Base-by-base conservation (phyloP, 345 rosid genomes). In the Boechera retrofracta region DNA sequence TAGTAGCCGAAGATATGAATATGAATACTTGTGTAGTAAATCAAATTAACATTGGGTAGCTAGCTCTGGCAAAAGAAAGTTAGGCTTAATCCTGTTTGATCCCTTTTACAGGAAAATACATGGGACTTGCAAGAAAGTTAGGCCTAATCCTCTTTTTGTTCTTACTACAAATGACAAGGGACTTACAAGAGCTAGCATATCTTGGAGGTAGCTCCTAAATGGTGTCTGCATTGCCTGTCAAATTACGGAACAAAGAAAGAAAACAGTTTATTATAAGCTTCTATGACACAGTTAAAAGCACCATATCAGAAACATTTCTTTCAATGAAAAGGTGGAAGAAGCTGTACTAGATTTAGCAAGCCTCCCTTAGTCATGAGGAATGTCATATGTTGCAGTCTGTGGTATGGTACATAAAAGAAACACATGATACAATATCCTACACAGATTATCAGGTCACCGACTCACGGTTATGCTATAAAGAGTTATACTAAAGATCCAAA, bases 121-220 rank as follows among this genome's bases (percentile, higher is more conserved):
- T 21, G 24, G 24, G 24, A 21, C 24, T 21, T 21, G 1, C 93
- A 70, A 89, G 83, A 65, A 45, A 45, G 51, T 45, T 24, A 53
- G 15, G 57, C 57, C 11, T 31, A 44, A 26, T 21, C 41, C 55
- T 42, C 35, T 10, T 42, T 21, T 24, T n/a, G 28, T 64, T 55
- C 7, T 45, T 33, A 64, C 57, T 15, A 65, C 18, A 74, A 56
- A 10, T 45, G 28, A 35, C 7, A 56, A 2, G 44, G 15, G 44
- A 86, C 97, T 88, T 89, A 94, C 97, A 73, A 94, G 85, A 60
- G 91, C 79, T 77, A 94, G 77, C 94, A 94, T 91, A 10, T 89
- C 91, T 63, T 94, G 90, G 67, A 94, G 91, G 77, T 86, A 94
- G 81, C 81, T 79, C 82, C 97, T 87, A 70, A 94, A 91, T 21